Base-by-base conservation (phyloP, 2,329 filamentous ascomycete genomes). In the Talaromyces sp. region DNA sequence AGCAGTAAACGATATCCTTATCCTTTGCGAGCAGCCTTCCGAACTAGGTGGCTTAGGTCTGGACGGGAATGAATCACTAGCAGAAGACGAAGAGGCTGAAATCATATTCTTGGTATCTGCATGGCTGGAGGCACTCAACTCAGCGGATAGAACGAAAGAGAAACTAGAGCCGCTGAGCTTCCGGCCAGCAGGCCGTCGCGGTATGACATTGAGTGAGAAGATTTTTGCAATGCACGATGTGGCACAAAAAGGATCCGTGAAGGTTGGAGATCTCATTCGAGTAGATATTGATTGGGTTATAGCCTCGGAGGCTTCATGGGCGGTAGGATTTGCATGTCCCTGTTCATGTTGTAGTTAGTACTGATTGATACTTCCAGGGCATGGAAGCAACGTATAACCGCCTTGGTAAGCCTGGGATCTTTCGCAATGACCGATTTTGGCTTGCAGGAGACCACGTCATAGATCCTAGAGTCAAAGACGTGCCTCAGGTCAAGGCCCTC, bases 361-460 rank as follows among this genome's bases (percentile, higher is more conserved):
- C 22, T 49, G 10, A 49, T 25, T 11, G 10, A 10, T 47, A 11
- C 10, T 27, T 54, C 19, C n/a, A 72, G 74, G 75, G 76, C 47
- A 83, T 83, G 81, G 74, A 77, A 36, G 70, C 70, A 45, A 79
- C 76, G 3, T 80, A 81, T 67, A 71, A 80, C 4, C 61, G 70
- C 3, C 69, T 84, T 7, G 78, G 79, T 2, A 68, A 71, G 13
- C 79, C 80, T 0, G 76, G 77, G 3, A 80, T 82, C n/a, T 83
- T 77, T 65, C 79, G 82, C 8, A 84, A 83, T 61, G 81, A 84
- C 67, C 72, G 82, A 0, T 79, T 84, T 68, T 84, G 82, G 82
- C 74, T 85, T 5, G 82, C 81, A 0, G 79, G 79, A 1, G 83
- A 84, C 68, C 82, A 84, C 67, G 75, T 80, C 3, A 80, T 83